Conservation (phyloP, 371 early-diverging fungal species). For the Mucor indicus region DNA sequence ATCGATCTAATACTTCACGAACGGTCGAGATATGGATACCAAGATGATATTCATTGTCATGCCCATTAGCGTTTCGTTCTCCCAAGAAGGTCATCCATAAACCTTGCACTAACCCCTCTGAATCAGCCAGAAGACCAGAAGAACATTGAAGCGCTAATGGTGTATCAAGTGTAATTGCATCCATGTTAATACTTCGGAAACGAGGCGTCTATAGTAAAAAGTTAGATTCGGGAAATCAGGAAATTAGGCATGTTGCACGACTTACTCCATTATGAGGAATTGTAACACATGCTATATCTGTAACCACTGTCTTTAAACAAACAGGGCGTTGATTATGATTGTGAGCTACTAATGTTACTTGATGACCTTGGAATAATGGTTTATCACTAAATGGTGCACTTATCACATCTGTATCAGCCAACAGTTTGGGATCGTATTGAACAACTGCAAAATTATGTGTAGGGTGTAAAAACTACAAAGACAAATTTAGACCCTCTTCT, state of each 20-base stretch:
- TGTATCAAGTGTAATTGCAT: conserved; percentile 86
- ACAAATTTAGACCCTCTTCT: neutral
- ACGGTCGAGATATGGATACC: conserved; percentile 66
- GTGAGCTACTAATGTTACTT: conserved; percentile 68
- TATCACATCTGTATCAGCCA: conserved; percentile 71
- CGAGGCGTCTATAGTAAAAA: conserved; percentile 65
- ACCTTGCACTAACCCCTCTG: conserved; percentile 71
- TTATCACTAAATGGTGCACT: conserved; percentile 61
- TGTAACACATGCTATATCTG: conserved; percentile 75
- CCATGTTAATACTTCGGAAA: conserved; percentile 76
- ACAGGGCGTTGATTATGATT: conserved; percentile 81
- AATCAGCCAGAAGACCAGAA: conserved; percentile 81
- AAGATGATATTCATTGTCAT: conserved; percentile 77
- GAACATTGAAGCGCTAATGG: conserved; percentile 81
- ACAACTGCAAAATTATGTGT: conserved; percentile 77
- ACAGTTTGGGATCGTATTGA: conserved; percentile 69
- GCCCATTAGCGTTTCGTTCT: conserved; percentile 65
- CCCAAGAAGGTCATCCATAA: conserved; percentile 86
- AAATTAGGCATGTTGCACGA: neutral
- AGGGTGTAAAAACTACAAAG: conserved; percentile 73
- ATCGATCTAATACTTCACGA: conserved; percentile 48
- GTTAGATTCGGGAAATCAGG: neutral
- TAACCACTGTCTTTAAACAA: conserved; percentile 70
- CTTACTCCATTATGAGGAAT: conserved; percentile 72
- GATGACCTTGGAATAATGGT: conserved; percentile 61